phyloP scores from a whole-genome alignment of 2,329 filamentous ascomycete genomes.

The Cladosporium sp. region DNA sequence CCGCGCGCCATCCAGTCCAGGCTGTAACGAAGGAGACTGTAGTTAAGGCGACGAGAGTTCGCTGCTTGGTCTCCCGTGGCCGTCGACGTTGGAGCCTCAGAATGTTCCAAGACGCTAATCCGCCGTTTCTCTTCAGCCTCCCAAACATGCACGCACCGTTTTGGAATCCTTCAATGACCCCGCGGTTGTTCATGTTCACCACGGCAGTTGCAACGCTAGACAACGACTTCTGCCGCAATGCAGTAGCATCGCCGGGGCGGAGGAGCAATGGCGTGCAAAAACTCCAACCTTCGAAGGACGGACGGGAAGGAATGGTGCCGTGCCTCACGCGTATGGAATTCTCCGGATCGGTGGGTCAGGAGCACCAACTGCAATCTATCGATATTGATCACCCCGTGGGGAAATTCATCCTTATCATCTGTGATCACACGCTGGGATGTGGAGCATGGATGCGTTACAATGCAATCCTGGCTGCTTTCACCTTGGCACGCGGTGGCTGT shows the following conservation, averaged over 20 bases:
- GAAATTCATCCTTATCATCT: neutral
- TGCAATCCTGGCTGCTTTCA: neutral
- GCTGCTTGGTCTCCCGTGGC: neutral
- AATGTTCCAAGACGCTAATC: neutral
- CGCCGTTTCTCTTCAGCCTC: neutral
- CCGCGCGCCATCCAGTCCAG: neutral
- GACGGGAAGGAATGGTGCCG: neutral
- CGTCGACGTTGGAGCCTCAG: neutral
- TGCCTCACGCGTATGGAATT: neutral
- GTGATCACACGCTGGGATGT: neutral
- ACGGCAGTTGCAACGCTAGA: neutral
- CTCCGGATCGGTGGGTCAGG: neutral
- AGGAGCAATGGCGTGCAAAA: neutral
- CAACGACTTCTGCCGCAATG: neutral
- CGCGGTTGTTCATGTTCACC: neutral
- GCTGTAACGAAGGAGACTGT: neutral
- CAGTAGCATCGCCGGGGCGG: neutral
- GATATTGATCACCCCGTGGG: neutral
- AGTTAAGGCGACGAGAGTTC: neutral
- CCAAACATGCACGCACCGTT: neutral
- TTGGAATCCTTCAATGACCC: neutral
- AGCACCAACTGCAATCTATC: neutral
- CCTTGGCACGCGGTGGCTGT: neutral
- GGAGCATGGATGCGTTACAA: neutral
- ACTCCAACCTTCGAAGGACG: neutral